Evolutionary conservation across 306 rosid species (phyloP).

Genomic region (Castanea crenata): DNA sequence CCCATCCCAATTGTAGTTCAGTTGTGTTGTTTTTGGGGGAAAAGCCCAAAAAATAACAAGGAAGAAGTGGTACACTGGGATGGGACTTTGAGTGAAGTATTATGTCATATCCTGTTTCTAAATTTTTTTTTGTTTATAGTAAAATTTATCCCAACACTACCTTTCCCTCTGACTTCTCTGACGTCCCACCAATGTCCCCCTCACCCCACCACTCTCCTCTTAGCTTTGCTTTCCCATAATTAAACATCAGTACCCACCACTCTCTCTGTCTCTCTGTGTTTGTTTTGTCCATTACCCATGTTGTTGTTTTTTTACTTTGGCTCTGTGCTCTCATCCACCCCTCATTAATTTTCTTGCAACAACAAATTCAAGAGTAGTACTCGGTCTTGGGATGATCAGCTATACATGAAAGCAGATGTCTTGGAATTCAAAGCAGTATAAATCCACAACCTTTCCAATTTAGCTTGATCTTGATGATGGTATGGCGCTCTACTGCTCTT

Average conservation of each 20-base stretch:
- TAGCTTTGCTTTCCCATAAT: conserved; percentile 53
- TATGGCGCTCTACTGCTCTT: conserved; percentile 7
- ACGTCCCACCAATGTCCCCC: conserved; percentile 46
- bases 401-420: conserved; percentile 39
- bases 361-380: conserved; percentile 29
- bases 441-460: conserved; percentile 27
- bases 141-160: conserved; percentile 24
- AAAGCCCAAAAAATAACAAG: conserved; percentile 21
- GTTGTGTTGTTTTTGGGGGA: conserved; percentile 12
- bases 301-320: conserved; percentile 20
- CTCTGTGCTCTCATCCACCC: conserved; percentile 19
- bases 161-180: conserved; percentile 42
- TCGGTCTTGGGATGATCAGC: conserved; percentile 44
- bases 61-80: conserved; percentile 5
- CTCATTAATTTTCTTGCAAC: conserved; percentile 27
- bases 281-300: conserved; percentile 15
- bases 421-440: conserved; percentile 43
- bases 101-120: conserved; percentile 17
- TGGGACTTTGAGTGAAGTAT: conserved; percentile 12
- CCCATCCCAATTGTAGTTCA: conserved; percentile 19
- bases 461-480: conserved; percentile 37
- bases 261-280: conserved; percentile 24
- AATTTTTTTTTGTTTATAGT: neutral
- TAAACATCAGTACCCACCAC: conserved; percentile 53
- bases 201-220: conserved; percentile 35